phyloP scores from a whole-genome alignment of 139 green algal genomes.

The Chlamydomonas sp. region DNA sequence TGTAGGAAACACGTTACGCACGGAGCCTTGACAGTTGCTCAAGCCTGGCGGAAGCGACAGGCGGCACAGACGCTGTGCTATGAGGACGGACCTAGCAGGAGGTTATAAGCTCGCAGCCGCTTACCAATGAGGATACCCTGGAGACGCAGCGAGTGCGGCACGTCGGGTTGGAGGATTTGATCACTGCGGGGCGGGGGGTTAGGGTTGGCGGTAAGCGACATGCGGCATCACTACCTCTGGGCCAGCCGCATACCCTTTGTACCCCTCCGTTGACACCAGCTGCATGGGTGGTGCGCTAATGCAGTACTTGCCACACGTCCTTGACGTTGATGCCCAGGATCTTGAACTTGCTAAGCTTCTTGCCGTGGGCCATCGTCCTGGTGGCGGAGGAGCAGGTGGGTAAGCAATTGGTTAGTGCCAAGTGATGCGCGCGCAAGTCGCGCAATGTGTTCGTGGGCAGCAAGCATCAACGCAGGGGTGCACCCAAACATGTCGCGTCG shows the following conservation, averaged over 20 bases:
- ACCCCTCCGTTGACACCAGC: too few relatives aligned
- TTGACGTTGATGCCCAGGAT: conserved; percentile 72
- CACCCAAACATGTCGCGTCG: too few relatives aligned
- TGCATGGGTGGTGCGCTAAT: neutral
- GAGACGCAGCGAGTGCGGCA: conserved; percentile 79
- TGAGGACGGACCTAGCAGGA: neutral
- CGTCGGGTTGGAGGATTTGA: conserved; percentile 76
- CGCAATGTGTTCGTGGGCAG: too few relatives aligned
- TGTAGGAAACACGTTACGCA: neutral
- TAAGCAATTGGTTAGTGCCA: too few relatives aligned
- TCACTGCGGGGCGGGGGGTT: neutral
- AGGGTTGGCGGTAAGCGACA: neutral
- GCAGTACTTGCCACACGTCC: conserved; percentile 67
- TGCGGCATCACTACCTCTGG: too few relatives aligned
- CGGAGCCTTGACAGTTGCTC: too few relatives aligned
- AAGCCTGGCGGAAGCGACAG: too few relatives aligned
- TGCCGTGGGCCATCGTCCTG: conserved; percentile 82
- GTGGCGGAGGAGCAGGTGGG: too few relatives aligned
- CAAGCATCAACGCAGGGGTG: too few relatives aligned
- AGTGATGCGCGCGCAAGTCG: too few relatives aligned
- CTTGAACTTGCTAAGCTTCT: conserved; percentile 71
- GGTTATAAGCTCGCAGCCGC: neutral
- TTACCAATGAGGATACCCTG: conserved; percentile 78
- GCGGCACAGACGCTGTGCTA: neutral
- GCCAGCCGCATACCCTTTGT: too few relatives aligned